These are phyloP conservation scores for Metschnikowia sp. DNA, from an alignment of 805 yeast genomes.

Conservation along the genomic window DNA sequence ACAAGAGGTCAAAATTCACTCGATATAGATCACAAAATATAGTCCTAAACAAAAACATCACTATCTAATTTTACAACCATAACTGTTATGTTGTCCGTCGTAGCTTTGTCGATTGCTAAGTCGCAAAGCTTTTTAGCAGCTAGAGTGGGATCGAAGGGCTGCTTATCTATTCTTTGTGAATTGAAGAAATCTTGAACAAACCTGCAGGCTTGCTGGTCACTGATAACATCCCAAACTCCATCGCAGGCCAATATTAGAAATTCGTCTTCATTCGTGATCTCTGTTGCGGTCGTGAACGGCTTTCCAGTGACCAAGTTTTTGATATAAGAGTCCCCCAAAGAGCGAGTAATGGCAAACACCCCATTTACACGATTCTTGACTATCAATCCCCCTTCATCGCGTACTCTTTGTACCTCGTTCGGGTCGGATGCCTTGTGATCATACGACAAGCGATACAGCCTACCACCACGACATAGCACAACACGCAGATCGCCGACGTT, in stretches of 20 bases:
- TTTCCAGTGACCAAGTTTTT: constrained; percentile 84
- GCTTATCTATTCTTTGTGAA: constrained; percentile 23
- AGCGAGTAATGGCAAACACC: constrained; percentile 88
- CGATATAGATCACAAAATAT: not conserved
- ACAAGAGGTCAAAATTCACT: not conserved
- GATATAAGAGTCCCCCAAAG: constrained; percentile 91
- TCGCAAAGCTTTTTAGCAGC: constrained; percentile 69
- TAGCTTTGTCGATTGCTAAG: constrained; percentile 70
- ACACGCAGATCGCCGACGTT: constrained; percentile 93
- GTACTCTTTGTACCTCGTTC: constrained; percentile 72
- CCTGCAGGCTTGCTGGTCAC: constrained; percentile 81
- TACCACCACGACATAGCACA: constrained; percentile 70
- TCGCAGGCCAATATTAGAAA: constrained; percentile 91
- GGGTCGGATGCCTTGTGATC: constrained; percentile 91
- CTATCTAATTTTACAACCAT: constrained; percentile 72
- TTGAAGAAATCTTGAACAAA: constrained; percentile 49
- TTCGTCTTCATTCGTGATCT: constrained; percentile 62
- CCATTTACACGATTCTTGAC: constrained; percentile 94
- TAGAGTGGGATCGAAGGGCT: constrained; percentile 45
- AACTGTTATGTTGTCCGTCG: constrained; percentile 90
- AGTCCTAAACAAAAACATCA: constrained; percentile 31
- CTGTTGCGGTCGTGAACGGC: constrained; percentile 90
- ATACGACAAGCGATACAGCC: constrained; percentile 76
- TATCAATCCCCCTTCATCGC: constrained; percentile 78
- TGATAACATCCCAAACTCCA: constrained; percentile 93